These are phyloP conservation scores for Antarctomyces pellizariae DNA, from an alignment of 495 filamentous ascomycete genomes.

Conservation along the genomic window DNA sequence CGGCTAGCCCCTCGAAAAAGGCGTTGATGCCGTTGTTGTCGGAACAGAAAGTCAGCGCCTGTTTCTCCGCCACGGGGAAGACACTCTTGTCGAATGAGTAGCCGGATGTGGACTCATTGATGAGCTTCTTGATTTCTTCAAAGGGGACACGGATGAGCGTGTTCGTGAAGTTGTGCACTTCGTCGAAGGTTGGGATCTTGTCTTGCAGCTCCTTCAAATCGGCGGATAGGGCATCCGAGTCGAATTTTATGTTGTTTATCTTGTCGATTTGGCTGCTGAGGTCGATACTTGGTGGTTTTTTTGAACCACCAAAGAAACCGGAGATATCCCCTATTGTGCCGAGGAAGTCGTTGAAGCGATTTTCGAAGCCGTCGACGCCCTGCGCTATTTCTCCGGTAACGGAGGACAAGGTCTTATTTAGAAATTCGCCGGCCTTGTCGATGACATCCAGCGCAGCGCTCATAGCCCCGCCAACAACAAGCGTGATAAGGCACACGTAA, in stretches of 20 bases:
- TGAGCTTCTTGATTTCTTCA: conserved; percentile 41
- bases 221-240: conserved; percentile 33
- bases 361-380: conserved; percentile 30
- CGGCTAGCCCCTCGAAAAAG: conserved; percentile 55
- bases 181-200: conserved; percentile 57
- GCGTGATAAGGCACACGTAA: conserved; percentile 65
- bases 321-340: conserved; percentile 15
- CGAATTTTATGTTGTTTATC: conserved; percentile 45
- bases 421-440: conserved; percentile 40
- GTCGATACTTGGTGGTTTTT: conserved; percentile 26
- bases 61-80: conserved; percentile 62
- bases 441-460: conserved; percentile 42
- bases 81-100: conserved; percentile 56
- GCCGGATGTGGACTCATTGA: conserved; percentile 38
- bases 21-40: conserved; percentile 60
- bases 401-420: conserved; percentile 46
- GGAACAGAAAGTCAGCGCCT: conserved; percentile 69
- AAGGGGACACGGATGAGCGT: conserved; percentile 55
- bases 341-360: conserved; percentile 34
- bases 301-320: conserved; percentile 19
- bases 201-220: conserved; percentile 44
- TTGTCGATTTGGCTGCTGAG: conserved; percentile 31
- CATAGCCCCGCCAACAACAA: conserved; percentile 56
- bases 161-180: conserved; percentile 58
- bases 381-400: conserved; percentile 38